A percentile compares a stretch with the other conserved stretches of the same genome.
Conservation (phyloP, 1,139 yeast species). For the Candida sp. region DNA sequence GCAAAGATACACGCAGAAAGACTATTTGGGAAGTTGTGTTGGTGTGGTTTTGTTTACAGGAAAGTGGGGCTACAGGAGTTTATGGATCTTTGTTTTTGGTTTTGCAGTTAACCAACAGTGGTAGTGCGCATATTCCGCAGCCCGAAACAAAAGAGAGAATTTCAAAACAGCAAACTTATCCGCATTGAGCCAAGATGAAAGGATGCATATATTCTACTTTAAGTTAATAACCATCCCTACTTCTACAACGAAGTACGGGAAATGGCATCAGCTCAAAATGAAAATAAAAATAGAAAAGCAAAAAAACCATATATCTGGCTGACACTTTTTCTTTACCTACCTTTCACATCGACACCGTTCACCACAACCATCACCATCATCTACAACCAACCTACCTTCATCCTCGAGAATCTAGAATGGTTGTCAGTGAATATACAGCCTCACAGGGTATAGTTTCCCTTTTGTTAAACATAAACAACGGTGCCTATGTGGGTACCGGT, state of each 20-base stretch:
- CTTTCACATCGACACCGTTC: not conserved
- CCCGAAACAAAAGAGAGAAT: not conserved
- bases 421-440: constrained; percentile 20
- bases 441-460: constrained; percentile 22
- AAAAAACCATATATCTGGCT: not conserved
- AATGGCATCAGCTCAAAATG: not conserved
- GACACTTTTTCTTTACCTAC: no score
- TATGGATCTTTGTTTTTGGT: no score
- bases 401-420: constrained; percentile 4
- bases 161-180: not conserved
- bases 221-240: not conserved
- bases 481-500: constrained; percentile 28
- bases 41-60: no score
- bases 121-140: not conserved
- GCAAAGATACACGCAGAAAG: no score
- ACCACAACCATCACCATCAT: not conserved
- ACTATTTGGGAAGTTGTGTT: no score
- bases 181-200: not conserved
- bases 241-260: not conserved
- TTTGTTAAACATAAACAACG: constrained; percentile 17
- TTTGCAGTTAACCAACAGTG: no score
- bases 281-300: not conserved
- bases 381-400: not conserved
- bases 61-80: no score
- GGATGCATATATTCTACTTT: not conserved